phyloP scores from a whole-genome alignment of 306 rosid genomes.

The Dryas drummondii region DNA sequence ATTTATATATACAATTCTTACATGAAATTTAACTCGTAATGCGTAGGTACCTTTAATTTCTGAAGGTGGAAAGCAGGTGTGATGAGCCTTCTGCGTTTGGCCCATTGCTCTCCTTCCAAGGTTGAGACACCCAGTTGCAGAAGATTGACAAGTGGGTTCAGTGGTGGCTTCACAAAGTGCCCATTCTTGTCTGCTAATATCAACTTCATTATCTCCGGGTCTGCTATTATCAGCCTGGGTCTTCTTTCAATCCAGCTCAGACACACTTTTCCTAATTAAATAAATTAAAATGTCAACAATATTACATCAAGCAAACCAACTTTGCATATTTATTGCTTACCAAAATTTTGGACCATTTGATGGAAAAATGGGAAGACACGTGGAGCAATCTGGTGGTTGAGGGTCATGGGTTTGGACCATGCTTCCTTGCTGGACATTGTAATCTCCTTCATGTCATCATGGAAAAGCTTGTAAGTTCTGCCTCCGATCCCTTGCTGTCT shows the following conservation, averaged over 20 bases:
- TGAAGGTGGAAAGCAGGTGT: slow-evolving; percentile 48
- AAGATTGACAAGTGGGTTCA: slow-evolving; percentile 36
- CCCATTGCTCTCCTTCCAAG: slow-evolving; percentile 46
- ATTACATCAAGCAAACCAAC: neutral
- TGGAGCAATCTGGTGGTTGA: slow-evolving; percentile 32
- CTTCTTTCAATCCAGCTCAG: slow-evolving; percentile 37
- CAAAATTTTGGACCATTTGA: slow-evolving; percentile 33
- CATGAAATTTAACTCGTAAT: neutral
- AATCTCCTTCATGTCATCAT: slow-evolving; percentile 43
- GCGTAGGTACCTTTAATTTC: slow-evolving; percentile 35
- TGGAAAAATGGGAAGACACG: slow-evolving; percentile 45
- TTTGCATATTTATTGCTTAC: slow-evolving; percentile 11
- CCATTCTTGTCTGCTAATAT: slow-evolving; percentile 36
- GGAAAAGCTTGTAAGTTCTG: slow-evolving; percentile 34
- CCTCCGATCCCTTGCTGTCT: slow-evolving; percentile 47
- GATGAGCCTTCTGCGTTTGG: slow-evolving; percentile 39
- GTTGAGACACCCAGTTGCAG: slow-evolving; percentile 37
- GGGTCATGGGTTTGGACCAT: slow-evolving; percentile 33
- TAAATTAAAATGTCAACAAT: neutral
- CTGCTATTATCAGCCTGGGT: slow-evolving; percentile 41
- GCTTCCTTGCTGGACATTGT: slow-evolving; percentile 24
- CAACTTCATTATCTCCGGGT: slow-evolving; percentile 32
- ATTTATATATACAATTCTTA: too few relatives aligned
- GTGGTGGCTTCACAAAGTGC: slow-evolving; percentile 32
- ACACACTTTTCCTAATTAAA: slow-evolving; percentile 32